phyloP scores from a whole-genome alignment of 352 stramenopile species.

The Globisporangium lucens region DNA sequence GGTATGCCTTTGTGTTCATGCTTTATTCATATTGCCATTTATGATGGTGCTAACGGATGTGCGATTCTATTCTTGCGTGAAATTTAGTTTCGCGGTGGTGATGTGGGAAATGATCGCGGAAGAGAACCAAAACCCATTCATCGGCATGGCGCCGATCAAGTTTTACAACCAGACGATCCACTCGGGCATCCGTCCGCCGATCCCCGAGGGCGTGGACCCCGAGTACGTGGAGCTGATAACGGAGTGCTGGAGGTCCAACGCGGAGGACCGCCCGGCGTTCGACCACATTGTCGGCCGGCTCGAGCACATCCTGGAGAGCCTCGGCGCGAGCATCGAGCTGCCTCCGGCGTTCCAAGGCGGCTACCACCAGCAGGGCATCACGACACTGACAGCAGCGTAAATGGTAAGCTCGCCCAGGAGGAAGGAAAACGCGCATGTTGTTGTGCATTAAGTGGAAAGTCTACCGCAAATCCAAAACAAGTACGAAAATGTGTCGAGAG shows the following conservation, averaged over 20 bases:
- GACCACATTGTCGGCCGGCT: slow-evolving; percentile 73
- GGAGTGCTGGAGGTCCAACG: slow-evolving; percentile 83
- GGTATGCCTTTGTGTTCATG: slow-evolving; percentile 24
- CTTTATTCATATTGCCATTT: not conserved
- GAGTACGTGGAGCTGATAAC: slow-evolving; percentile 76
- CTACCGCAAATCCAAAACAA: not conserved
- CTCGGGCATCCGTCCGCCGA: slow-evolving; percentile 61
- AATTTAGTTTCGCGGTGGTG: slow-evolving; percentile 80
- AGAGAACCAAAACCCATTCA: slow-evolving; percentile 77
- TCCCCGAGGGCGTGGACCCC: slow-evolving; percentile 62
- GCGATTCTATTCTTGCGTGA: not conserved
- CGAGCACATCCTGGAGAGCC: slow-evolving; percentile 61
- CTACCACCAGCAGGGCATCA: slow-evolving; percentile 72
- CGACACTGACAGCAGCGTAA: slow-evolving; percentile 11
- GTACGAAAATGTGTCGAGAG: not conserved
- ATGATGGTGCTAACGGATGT: not conserved
- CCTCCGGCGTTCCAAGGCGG: slow-evolving; percentile 82
- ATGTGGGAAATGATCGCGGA: slow-evolving; percentile 92
- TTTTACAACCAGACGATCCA: slow-evolving; percentile 90
- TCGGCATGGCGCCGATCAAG: slow-evolving; percentile 89
- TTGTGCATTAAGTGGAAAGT: slow-evolving; percentile 1
- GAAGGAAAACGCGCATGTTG: slow-evolving; percentile 2
- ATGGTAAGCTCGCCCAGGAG: not conserved
- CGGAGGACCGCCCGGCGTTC: slow-evolving; percentile 70
- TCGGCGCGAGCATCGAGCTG: slow-evolving; percentile 79